Evolutionary conservation across 2,329 filamentous ascomycete genomes (phyloP).

Genomic region (Calonectria naviculata): DNA sequence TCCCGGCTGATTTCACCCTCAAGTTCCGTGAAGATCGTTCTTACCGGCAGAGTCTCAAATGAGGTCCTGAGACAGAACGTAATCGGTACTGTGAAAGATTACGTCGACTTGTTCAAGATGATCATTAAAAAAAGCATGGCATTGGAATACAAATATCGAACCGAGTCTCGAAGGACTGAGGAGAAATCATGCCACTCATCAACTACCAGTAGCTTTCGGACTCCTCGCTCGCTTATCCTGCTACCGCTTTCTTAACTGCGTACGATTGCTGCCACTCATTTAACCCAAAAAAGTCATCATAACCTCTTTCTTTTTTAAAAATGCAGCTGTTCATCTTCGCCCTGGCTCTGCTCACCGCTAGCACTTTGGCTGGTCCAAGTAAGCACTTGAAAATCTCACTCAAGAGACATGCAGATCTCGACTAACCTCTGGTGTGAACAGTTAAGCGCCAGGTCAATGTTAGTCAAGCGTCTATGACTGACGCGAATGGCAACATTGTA

Average conservation of each 20-base stretch:
- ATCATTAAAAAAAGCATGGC: not conserved
- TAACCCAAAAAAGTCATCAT: constrained; percentile 33
- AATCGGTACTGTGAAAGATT: not conserved
- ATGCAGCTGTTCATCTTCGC: constrained; percentile 65
- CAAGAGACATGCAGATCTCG: not conserved
- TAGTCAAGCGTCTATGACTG: constrained; percentile 58
- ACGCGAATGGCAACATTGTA: constrained; percentile 56
- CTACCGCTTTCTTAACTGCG: not conserved
- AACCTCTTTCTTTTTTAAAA: constrained; percentile 46
- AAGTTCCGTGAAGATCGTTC: constrained; percentile 1
- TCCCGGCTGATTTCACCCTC: not conserved
- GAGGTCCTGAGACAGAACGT: constrained; percentile 13
- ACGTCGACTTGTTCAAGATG: not conserved
- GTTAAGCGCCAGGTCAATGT: constrained; percentile 43
- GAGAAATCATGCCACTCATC: not conserved
- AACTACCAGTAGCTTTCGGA: constrained; percentile 16
- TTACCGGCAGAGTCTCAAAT: constrained; percentile 10
- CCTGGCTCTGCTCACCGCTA: constrained; percentile 58
- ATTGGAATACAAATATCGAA: constrained; percentile 19
- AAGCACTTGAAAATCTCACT: constrained; percentile 21
- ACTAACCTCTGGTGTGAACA: constrained; percentile 20
- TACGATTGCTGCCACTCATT: constrained; percentile 8
- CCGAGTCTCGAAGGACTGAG: not conserved
- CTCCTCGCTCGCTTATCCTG: constrained; percentile 6
- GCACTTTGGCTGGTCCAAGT: constrained; percentile 55